phyloP scores from a whole-genome alignment of 2,329 filamentous ascomycete genomes.

The Fusarium sp. region DNA sequence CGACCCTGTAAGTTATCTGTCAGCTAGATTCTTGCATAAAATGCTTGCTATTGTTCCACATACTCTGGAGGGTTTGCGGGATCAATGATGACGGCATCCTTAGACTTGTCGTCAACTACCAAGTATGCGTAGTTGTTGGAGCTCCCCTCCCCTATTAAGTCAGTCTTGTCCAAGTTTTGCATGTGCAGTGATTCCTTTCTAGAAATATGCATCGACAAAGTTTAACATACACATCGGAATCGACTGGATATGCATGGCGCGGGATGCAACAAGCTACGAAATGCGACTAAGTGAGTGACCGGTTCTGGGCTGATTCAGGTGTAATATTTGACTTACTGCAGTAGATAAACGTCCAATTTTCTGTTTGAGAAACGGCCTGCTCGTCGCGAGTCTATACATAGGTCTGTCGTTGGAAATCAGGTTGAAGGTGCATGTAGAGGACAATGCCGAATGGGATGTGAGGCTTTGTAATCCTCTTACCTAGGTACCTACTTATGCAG shows the following conservation, averaged over 20 bases:
- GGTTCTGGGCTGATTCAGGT: background rate
- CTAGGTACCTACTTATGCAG: background rate
- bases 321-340: constrained; percentile 30
- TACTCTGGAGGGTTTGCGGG: constrained; percentile 82
- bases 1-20: constrained; percentile 56
- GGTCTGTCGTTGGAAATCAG: constrained; percentile 7
- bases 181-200: background rate
- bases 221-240: constrained; percentile 84
- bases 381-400: constrained; percentile 56
- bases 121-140: constrained; percentile 89
- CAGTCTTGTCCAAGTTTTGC: constrained; percentile 2
- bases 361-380: constrained; percentile 48
- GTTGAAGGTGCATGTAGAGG: constrained; percentile 14
- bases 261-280: constrained; percentile 32
- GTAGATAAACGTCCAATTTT: constrained; percentile 43
- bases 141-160: constrained; percentile 72
- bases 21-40: constrained; percentile 3
- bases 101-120: constrained; percentile 79
- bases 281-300: constrained; percentile 4
- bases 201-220: background rate
- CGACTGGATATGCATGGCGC: constrained; percentile 81
- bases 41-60: constrained; percentile 41
- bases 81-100: constrained; percentile 81
- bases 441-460: constrained; percentile 34
- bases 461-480: constrained; percentile 44